These are phyloP conservation scores for Phaeoacremonium minimum DNA, from an alignment of 2,329 filamentous ascomycete genomes.

Conservation along the genomic window DNA sequence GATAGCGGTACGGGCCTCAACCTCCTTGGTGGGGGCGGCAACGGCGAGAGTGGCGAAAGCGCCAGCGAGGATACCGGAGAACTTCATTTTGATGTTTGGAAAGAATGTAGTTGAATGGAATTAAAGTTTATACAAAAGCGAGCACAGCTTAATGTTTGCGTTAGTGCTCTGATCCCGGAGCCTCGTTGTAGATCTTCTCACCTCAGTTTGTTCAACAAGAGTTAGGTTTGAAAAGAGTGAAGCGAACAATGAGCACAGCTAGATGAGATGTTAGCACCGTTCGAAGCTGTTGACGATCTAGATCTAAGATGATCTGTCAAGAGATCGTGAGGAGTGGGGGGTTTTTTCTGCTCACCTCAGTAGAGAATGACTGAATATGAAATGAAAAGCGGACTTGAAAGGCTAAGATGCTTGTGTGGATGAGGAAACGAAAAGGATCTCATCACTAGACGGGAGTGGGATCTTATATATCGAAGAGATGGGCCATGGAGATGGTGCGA, in stretches of 20 bases:
- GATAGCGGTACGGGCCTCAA: constrained; percentile 29
- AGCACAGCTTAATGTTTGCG: constrained; percentile 34
- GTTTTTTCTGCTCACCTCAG: constrained; percentile 41
- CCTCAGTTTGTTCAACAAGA: constrained; percentile 34
- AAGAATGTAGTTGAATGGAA: constrained; percentile 16
- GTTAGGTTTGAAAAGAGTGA: constrained; percentile 31
- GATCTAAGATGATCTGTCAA: background rate
- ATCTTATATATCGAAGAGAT: constrained; percentile 33
- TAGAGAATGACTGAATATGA: constrained; percentile 39
- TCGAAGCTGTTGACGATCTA: constrained; percentile 1
- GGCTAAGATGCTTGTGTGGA: constrained; percentile 23
- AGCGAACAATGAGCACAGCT: constrained; percentile 46
- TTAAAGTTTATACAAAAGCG: constrained; percentile 27
- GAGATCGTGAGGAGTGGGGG: too few relatives aligned
- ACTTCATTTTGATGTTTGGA: constrained; percentile 41
- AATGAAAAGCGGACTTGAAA: constrained; percentile 25
- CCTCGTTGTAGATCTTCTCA: constrained; percentile 14
- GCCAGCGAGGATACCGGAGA: constrained; percentile 37
- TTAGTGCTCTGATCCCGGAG: too few relatives aligned
- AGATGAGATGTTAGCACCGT: constrained; percentile 14
- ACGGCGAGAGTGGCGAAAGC: constrained; percentile 37
- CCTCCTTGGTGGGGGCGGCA: constrained; percentile 34
- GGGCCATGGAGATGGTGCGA: constrained; percentile 1
- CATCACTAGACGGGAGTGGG: constrained; percentile 13
- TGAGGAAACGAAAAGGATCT: constrained; percentile 23